Conservation (phyloP, 1,284 basidiomycete species). For the Moesziomyces sp. region DNA sequence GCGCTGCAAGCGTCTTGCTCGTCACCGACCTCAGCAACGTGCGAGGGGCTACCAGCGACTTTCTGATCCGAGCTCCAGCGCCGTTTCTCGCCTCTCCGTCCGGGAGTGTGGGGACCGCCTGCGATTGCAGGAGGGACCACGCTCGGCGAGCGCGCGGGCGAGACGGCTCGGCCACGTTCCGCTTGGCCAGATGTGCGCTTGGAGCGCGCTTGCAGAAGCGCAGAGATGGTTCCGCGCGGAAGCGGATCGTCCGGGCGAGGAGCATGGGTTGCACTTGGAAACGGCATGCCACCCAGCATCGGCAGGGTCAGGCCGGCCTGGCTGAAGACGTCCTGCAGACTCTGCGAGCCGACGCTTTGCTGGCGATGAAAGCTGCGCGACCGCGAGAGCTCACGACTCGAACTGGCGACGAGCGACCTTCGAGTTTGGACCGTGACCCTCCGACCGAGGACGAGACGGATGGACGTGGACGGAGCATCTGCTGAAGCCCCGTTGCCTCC, state of each 20-base stretch:
- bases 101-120: conserved; percentile 42
- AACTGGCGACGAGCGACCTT: background rate
- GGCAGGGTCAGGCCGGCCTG: conserved; percentile 40
- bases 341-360: conserved; percentile 23
- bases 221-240: conserved; percentile 44
- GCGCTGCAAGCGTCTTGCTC: background rate
- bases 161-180: conserved; percentile 10
- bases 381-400: conserved; percentile 24
- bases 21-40: conserved; percentile 2
- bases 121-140: background rate
- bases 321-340: conserved; percentile 38
- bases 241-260: conserved; percentile 58
- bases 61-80: conserved; percentile 25
- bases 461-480: conserved; percentile 4
- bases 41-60: conserved; percentile 29
- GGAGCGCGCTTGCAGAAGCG: conserved; percentile 38
- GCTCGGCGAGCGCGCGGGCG: conserved; percentile 6
- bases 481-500: conserved; percentile 3
- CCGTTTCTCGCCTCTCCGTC: conserved; percentile 53
- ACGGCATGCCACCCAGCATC: conserved; percentile 19
- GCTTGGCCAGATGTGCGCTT: conserved; percentile 27
- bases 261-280: conserved; percentile 1
- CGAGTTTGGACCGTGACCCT: conserved; percentile 17
- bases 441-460: conserved; percentile 40
- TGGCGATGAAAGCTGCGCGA: conserved; percentile 38